A percentile compares a stretch with the other conserved stretches of the same genome.
Conservation (phyloP, 2,329 filamentous ascomycete genomes). For the Botryosphaeria dothidea region DNA sequence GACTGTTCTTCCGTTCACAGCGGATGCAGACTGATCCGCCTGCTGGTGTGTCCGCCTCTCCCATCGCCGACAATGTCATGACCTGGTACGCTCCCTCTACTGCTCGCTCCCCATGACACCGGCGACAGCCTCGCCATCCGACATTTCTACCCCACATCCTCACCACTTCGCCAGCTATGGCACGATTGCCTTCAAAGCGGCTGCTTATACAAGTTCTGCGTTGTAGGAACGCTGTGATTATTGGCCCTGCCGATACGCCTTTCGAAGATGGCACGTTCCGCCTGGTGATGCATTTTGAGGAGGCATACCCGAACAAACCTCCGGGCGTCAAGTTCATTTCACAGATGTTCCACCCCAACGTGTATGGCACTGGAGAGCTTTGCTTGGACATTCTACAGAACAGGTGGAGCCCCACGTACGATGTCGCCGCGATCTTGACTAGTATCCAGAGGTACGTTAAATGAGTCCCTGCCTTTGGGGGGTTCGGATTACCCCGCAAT, state of each 20-base stretch:
- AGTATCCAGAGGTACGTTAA: constrained; percentile 84
- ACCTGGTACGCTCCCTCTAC: constrained; percentile 67
- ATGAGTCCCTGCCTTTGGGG: not conserved
- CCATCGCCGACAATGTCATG: constrained; percentile 96
- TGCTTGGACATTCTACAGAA: constrained; percentile 98
- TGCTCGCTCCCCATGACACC: not conserved
- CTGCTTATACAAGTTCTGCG: constrained; percentile 28
- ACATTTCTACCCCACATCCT: not conserved
- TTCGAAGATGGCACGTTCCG: constrained; percentile 98
- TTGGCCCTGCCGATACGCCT: constrained; percentile 92
- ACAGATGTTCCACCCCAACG: constrained; percentile 99
- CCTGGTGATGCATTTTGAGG: constrained; percentile 98
- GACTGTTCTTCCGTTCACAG: not conserved
- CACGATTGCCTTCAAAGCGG: not conserved
- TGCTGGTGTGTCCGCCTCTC: constrained; percentile 92
- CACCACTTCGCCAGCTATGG: constrained; percentile 5
- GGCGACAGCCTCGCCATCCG: constrained; percentile 16
- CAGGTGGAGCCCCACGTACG: constrained; percentile 97
- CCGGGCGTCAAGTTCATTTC: constrained; percentile 98
- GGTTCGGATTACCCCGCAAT: not conserved
- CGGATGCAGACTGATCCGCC: constrained; percentile 98
- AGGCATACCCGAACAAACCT: constrained; percentile 98
- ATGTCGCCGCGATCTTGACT: constrained; percentile 94
- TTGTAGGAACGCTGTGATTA: constrained; percentile 93
- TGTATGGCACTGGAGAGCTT: constrained; percentile 94